These are phyloP conservation scores for Liriodendron chinense DNA, from an alignment of 164 flowering plant species.

Conservation along the genomic window DNA sequence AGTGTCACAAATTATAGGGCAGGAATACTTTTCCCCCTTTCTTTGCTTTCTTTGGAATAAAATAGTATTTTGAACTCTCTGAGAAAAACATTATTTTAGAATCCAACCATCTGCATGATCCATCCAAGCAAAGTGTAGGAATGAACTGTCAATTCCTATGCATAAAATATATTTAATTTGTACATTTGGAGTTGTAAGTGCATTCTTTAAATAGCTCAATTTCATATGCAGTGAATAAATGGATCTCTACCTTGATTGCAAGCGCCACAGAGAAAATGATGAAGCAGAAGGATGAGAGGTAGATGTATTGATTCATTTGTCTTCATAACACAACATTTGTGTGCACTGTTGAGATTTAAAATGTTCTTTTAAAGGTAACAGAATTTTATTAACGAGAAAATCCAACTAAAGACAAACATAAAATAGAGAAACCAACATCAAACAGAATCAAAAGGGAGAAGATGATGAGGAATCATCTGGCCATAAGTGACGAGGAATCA, in stretches of 20 bases:
- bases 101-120: not conserved
- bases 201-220: conserved; percentile 4
- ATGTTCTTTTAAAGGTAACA: not conserved
- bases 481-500: not conserved
- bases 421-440: not conserved
- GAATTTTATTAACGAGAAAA: not conserved
- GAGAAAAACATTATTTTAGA: not conserved
- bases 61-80: not conserved
- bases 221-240: conserved; percentile 71
- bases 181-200: not conserved
- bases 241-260: conserved; percentile 85
- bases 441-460: not conserved
- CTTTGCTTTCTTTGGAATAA: not conserved
- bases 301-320: conserved; percentile 6
- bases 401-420: not conserved
- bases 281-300: conserved; percentile 98
- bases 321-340: not conserved
- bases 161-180: not conserved
- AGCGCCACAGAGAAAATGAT: conserved; percentile 87
- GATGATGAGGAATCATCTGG: not conserved
- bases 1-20: not conserved
- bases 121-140: not conserved
- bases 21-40: not conserved
- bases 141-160: not conserved
- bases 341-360: not conserved